Evolutionary conservation across 768 basidiomycete species (phyloP).

Genomic region (Cystobasidium ongulense): DNA sequence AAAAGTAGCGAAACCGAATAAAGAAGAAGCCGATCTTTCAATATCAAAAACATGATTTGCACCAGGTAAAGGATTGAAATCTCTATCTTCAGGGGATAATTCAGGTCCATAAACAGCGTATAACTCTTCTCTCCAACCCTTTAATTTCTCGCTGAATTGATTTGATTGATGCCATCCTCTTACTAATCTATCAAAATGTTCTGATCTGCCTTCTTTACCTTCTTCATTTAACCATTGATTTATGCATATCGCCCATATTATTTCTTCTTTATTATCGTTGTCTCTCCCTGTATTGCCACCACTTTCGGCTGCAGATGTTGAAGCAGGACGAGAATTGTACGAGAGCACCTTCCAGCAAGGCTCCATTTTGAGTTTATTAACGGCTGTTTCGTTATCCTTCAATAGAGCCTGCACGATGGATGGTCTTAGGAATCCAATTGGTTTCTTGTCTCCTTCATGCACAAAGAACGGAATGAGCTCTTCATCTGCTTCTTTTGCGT

Average conservation of each 20-base stretch:
- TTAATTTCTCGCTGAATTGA: constrained; percentile 44
- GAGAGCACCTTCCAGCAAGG: constrained; percentile 51
- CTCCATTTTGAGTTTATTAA: constrained; percentile 41
- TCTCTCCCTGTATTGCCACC: not conserved
- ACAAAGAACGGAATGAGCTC: constrained; percentile 40
- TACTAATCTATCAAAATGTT: constrained; percentile 41
- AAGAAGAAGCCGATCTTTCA: constrained; percentile 76
- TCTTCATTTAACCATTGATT: constrained; percentile 36
- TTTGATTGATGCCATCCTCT: constrained; percentile 44
- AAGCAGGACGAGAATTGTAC: constrained; percentile 47
- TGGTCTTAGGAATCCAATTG: constrained; percentile 49
- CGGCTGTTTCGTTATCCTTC: constrained; percentile 45
- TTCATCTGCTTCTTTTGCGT: constrained; percentile 29
- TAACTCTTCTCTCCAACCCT: constrained; percentile 73
- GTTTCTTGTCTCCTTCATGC: constrained; percentile 33
- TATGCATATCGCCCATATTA: constrained; percentile 37
- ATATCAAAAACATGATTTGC: constrained; percentile 72
- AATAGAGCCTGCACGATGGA: constrained; percentile 42
- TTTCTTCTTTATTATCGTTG: constrained; percentile 5
- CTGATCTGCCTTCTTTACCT: constrained; percentile 31
- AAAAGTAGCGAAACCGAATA: constrained; percentile 84
- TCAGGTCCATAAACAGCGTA: constrained; percentile 53
- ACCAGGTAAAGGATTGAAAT: constrained; percentile 46
- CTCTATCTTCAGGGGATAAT: constrained; percentile 67
- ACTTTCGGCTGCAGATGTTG: constrained; percentile 40